Conservation (phyloP, 169 alveolate species). For the Plasmodium gonderi region DNA sequence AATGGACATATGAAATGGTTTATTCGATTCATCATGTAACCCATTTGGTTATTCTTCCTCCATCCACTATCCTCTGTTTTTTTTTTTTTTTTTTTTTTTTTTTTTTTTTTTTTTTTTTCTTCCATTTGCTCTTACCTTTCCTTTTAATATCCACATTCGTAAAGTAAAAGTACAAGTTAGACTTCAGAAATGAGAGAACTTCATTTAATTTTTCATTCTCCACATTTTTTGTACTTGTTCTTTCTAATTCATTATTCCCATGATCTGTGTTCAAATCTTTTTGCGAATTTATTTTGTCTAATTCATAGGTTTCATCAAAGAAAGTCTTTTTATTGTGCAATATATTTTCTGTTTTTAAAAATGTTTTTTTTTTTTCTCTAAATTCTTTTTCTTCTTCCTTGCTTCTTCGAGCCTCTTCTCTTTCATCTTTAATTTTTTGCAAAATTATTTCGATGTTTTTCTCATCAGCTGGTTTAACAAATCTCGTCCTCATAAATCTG, state of each 20-base stretch:
- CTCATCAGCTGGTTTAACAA: constrained; percentile 36
- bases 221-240: constrained; percentile 9
- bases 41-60: neutral
- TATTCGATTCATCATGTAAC: neutral
- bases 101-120: neutral
- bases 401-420: constrained; percentile 17
- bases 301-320: constrained; percentile 40
- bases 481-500: constrained; percentile 61
- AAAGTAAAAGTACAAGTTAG: constrained; percentile 10
- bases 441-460: constrained; percentile 5
- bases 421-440: constrained; percentile 53
- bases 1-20: too few relatives aligned
- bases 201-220: constrained; percentile 57
- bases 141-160: constrained; percentile 41
- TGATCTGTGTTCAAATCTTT: constrained; percentile 3
- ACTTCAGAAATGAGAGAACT: constrained; percentile 27
- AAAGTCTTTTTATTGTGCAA: constrained; percentile 36
- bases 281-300: constrained; percentile 52
- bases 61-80: too few relatives aligned
- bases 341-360: constrained; percentile 14
- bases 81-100: neutral
- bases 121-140: constrained; percentile 6
- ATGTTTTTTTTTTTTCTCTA: constrained; percentile 23
- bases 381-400: constrained; percentile 36
- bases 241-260: constrained; percentile 2